Conservation (phyloP, 352 stramenopile genomes). For the Globisporangium irregulare region DNA sequence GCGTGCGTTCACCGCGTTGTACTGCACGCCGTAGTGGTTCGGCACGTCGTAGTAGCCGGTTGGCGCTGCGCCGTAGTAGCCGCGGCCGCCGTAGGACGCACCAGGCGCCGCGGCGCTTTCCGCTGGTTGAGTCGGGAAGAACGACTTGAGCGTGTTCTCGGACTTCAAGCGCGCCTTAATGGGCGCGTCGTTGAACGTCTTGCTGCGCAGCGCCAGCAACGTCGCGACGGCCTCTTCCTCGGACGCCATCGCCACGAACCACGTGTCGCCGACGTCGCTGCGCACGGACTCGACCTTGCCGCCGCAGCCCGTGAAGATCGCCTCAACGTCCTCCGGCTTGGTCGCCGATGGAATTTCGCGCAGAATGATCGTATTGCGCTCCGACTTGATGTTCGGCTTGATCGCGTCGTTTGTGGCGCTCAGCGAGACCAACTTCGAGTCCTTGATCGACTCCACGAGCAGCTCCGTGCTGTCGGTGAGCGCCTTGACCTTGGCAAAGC, state of each 20-base stretch:
- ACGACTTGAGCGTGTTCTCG: constrained; percentile 91
- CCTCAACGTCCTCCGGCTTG: constrained; percentile 77
- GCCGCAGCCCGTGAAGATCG: constrained; percentile 82
- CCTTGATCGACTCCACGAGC: constrained; percentile 64
- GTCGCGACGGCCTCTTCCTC: constrained; percentile 86
- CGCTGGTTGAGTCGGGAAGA: constrained; percentile 76
- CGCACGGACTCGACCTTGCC: constrained; percentile 77
- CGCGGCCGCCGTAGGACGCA: constrained; percentile 50
- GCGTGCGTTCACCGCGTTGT: constrained; percentile 41
- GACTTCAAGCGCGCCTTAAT: constrained; percentile 93
- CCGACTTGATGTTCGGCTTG: constrained; percentile 91
- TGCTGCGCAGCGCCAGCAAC: constrained; percentile 81
- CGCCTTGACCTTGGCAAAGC: constrained; percentile 86
- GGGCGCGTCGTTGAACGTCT: constrained; percentile 86
- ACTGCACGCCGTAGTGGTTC: constrained; percentile 49
- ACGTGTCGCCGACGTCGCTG: constrained; percentile 92
- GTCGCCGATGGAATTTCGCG: constrained; percentile 89
- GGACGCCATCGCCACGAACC: constrained; percentile 90
- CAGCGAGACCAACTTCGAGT: constrained; percentile 69
- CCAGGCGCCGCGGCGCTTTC: constrained; percentile 42
- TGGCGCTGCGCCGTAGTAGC: constrained; percentile 61
- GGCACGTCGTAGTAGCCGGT: constrained; percentile 70
- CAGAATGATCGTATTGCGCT: constrained; percentile 93
- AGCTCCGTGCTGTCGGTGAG: constrained; percentile 64
- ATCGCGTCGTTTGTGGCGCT: constrained; percentile 83